Evolutionary conservation across 495 filamentous ascomycete genomes (phyloP), one percentile per base, ranked within the genome.

Genomic region (Penicillium waksmanii): DNA sequence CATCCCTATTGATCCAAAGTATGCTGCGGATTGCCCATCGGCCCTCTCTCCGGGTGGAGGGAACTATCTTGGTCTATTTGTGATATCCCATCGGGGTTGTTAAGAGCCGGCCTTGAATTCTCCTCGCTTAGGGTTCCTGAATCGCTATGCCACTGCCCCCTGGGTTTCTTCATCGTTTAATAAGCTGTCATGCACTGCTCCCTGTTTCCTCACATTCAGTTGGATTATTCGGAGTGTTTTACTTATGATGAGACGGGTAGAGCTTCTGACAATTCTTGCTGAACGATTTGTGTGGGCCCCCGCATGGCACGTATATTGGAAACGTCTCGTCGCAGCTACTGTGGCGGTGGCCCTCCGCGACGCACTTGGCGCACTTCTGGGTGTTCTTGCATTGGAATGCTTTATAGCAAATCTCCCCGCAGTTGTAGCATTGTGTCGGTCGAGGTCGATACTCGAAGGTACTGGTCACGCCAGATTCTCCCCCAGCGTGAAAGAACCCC

Each of bases 181-280:
- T n/a, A 74, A 54, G 48, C 67, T 71, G 0, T 71, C 53, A 38
- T 68, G 57, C 46, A 71, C 63, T 17, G 33, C 52, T 0, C 63
- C 59, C 63, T 66, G 55, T 42, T 74, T 74, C 19, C 66, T 62
- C 46, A 72, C 65, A 55, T 74, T n/a, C n/a, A n/a, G n/a, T n/a
- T n/a, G n/a, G n/a, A n/a, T n/a, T n/a, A n/a, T n/a, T n/a, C n/a
- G n/a, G 31, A 74, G 48, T 12, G 52, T 62, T 60, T 66, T 74
- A 74, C 57, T 61, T 60, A 71, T 71, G 13, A 7, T 46, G 61
- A 50, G 52, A 7, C 17, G 43, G 65, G 23, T 67, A 64, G 62
- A 68, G 66, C 56, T 60, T 60, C 59, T 58, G 52, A 27, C 65
- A 73, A 47, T 72, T 71, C 43, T 49, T 73, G 60, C 68, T 73